Base-by-base conservation (phyloP, 208 protist genomes). In the Leishmania turanica region DNA sequence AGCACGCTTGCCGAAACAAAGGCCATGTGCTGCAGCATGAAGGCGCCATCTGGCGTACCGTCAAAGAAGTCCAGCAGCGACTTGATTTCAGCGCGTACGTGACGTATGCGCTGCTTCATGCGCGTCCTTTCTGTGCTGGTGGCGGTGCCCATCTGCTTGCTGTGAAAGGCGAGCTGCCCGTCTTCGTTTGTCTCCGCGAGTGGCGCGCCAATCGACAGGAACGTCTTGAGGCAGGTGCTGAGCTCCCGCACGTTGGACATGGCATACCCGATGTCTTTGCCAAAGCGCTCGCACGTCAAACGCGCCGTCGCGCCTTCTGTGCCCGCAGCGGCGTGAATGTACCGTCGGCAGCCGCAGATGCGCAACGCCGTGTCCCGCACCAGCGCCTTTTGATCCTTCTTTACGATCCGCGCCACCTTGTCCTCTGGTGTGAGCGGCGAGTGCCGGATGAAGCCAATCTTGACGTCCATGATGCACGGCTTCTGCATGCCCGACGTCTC, bases 1-100 rank as follows among this genome's bases (percentile, higher is more conserved):
- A 96, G 77, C 47, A 95, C 56, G 40, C 87, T 93, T 24, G 91
- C 81, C n/a, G 93, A 96, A 0, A 96, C 91, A 83, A 96, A 93
- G 1, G 93, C 91, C 77, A 91, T 89, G 37, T 87, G 72, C 42
- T 86, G 72, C 21, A 95, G 60, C 60, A 96, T 60, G 68, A 83
- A 90, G 15, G 62, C 47, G n/a, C 93, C 93, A 3, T 91, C 82
- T 3, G 87, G 66, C 1, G 86, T 89, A 19, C 84, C 65, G 31
- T 82, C 87, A 58, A 94, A 93, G 79, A 95, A 96, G 62, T 89
- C 17, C 13, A 94, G 42, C 1, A 96, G n/a, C 11, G 84, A 64
- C 7, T 82, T 37, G 7, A 92, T 60, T n/a, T 80, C 78, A 21
- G 66, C 51, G 34, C 76, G 69, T 64, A 86, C 83, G 47, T 56